Base-by-base conservation (phyloP, 2,329 filamentous ascomycete species). In the Monosporascus cannonballus region DNA sequence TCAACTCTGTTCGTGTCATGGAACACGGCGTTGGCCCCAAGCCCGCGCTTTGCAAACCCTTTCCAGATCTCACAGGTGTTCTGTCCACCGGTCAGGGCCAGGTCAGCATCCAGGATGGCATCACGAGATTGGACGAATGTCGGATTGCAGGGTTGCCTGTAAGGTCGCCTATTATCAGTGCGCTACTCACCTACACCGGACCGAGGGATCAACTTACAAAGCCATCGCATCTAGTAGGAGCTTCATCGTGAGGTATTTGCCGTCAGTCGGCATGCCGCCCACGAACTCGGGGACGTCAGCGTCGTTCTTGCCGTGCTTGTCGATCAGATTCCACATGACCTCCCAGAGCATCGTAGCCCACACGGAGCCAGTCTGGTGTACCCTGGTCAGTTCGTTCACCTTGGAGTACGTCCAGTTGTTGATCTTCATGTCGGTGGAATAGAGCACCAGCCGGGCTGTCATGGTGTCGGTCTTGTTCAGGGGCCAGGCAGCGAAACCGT, bases 251-350 rank as follows among this genome's bases (percentile, higher is more conserved):
- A 81, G 67, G 58, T 73, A 81, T 53, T 74, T 75, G 20, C 79
- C 79, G 52, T 81, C 78, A 0, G 69, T 76, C 3, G 79, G 78
- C 1, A 80, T 70, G 3, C 76, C 74, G 8, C 69, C 51, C 46
- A 65, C 59, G 48, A 80, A 74, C 1, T 65, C 63, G 0, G 79
- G 79, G 17, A 64, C 59, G 8, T 65, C 65, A 1, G 55, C 67
- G 46, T 73, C 68, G 42, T 73, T 79, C 66, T 77, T 78, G 51
- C 79, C 79, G 55, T 80, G 65, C 67, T 77, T 78, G 49, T 79
- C 79, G 53, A 82, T 77, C 36, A 83, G 60, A 65, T 79, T 80
- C 79, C 80, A 83, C 52, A 81, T 63, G 14, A 82, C 69, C 59
- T 83, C 79, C 64, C 81, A 81, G 4, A 83, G 68, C 42, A 75